Percentiles rank a stretch among this genome's conserved stretches.
Evolutionary conservation across 148 eudicot genomes (phyloP).

Genomic region (Camellia sinensis): DNA sequence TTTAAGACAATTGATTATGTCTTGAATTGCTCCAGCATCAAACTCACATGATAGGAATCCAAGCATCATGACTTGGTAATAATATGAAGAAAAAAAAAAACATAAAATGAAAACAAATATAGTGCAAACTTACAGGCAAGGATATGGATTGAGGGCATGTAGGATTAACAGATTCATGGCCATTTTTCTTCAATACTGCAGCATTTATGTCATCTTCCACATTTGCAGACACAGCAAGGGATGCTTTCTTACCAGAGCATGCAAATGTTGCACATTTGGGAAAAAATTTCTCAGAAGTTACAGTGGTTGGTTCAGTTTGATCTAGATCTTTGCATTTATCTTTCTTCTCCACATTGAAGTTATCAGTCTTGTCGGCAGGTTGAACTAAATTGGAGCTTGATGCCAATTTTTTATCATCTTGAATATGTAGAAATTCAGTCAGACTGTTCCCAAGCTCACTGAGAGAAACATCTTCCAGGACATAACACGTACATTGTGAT

Average conservation of each 20-base stretch:
- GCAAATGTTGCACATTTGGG: conserved; percentile 52
- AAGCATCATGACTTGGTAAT: background rate
- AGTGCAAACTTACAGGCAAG: conserved; percentile 50
- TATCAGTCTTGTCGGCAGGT: conserved; percentile 23
- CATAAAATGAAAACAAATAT: background rate
- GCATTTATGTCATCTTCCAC: conserved; percentile 19
- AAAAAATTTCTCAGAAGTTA: conserved; percentile 36
- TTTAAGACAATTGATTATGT: too few species aligned
- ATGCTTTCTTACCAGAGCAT: conserved; percentile 4
- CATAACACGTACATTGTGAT: conserved; percentile 17
- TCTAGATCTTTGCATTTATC: conserved; percentile 13
- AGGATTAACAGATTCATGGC: conserved; percentile 5
- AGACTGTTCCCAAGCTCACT: conserved; percentile 37
- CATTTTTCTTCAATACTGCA: conserved; percentile 16
- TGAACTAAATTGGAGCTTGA: conserved; percentile 7
- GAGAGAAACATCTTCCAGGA: conserved; percentile 24
- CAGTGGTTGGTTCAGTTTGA: conserved; percentile 13
- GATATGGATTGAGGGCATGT: conserved; percentile 37
- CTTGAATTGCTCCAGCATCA: background rate
- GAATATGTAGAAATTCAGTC: conserved; percentile 30
- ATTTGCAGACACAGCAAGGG: conserved; percentile 9
- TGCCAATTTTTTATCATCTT: conserved; percentile 20
- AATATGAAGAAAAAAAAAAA: background rate
- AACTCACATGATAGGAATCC: background rate
- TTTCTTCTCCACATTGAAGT: conserved; percentile 29